Evolutionary conservation across 2,329 filamentous ascomycete species (phyloP), one percentile per base, ranked within the genome.

Genomic region (Trichoderma arundinaceum): DNA sequence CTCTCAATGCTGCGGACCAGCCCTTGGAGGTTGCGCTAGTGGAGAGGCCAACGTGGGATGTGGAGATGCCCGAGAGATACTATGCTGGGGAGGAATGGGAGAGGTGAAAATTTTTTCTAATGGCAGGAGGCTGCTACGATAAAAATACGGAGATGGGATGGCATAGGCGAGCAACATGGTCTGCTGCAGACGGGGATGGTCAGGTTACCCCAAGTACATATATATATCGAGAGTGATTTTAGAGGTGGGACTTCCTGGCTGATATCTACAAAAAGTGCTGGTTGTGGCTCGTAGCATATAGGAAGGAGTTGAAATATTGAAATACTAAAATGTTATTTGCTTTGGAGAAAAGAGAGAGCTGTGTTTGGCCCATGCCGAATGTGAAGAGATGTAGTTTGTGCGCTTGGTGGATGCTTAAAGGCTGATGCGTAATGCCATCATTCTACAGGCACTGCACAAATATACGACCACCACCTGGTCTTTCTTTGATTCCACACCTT

Each of bases 31-130:
- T 97, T 53, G 94, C 92, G 2, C 81, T 98, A 59, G 88, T 98
- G 13, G 94, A 98, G 81, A 83, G 94, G 72, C 94, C 94, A 19
- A 83, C 88, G 71, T 95, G 91, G 88, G 92, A 96, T 77, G 82
- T 93, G 67, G 90, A 94, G 69, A 80, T 94, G 75, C 88, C 90
- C 2, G 88, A 90, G 70, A 83, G 89, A 62, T 94, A 90, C 77
- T 84, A 87, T 71, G 85, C 82, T 28, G 84, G 87, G 44, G 80
- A 83, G 68, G 83, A 86, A 73, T 82, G 79, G 78, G 82, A 84
- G 74, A 77, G 76, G 71, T 75, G 62, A 72, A 70, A 69, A 7
- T n/a, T 19, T 41, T 43, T 61, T 43, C 12, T 32, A 51, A 51
- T 61, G 22, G 46, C 38, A 61, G 22, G 35, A 54, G 28, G 38